Evolutionary conservation across 768 basidiomycete genomes (phyloP).

Genomic region (Termitomyces sp.): DNA sequence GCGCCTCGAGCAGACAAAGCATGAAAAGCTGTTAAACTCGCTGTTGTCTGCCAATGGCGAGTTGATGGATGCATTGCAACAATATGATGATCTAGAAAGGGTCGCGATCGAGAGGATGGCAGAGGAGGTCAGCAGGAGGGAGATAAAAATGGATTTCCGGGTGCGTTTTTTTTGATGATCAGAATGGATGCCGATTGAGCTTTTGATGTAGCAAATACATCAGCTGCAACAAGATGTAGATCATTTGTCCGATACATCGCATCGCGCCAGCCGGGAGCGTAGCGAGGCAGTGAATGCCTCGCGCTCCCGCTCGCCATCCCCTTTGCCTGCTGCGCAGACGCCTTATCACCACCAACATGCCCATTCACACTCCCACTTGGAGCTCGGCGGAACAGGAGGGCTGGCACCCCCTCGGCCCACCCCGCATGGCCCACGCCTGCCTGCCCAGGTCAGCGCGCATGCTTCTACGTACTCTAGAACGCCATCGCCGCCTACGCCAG

Average conservation of each 20-base stretch:
- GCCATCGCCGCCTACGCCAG: conserved; percentile 60
- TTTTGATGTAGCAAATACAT: conserved; percentile 27
- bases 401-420: conserved; percentile 64
- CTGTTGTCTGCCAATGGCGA: conserved; percentile 72
- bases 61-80: conserved; percentile 58
- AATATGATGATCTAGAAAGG: conserved; percentile 74
- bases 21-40: conserved; percentile 70
- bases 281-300: conserved; percentile 40
- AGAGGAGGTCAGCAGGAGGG: conserved; percentile 66
- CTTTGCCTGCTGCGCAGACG: conserved; percentile 19
- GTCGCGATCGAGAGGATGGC: conserved; percentile 59
- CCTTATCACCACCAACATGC: conserved; percentile 19
- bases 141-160: conserved; percentile 58
- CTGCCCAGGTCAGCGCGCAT: conserved; percentile 32
- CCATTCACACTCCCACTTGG: conserved; percentile 20
- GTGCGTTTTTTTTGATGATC: conserved; percentile 48
- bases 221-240: conserved; percentile 31
- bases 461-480: conserved; percentile 43
- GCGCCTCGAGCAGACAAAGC: conserved; percentile 47
- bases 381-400: conserved; percentile 7
- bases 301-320: conserved; percentile 29
- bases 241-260: conserved; percentile 23
- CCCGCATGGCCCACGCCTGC: conserved; percentile 69
- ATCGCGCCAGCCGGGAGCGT: conserved; percentile 11
- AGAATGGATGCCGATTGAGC: too few species aligned